Conservation (phyloP, 2,329 filamentous ascomycete genomes). For the Apiospora saccharicola region DNA sequence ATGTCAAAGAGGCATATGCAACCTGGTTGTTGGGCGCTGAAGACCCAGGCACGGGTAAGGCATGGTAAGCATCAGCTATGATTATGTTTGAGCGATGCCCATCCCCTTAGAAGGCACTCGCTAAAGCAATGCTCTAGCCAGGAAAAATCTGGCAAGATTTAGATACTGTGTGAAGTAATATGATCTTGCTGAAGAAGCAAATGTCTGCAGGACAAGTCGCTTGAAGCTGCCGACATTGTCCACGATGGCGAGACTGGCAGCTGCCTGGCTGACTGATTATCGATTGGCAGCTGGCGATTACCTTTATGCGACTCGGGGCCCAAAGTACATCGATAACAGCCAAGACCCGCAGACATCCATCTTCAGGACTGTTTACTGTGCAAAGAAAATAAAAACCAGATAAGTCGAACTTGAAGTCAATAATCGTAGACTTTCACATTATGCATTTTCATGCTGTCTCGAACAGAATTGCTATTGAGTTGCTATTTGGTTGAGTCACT, state of each 20-base stretch:
- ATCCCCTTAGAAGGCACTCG: not conserved
- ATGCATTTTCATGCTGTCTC: not conserved
- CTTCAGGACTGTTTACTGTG: not conserved
- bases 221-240: not conserved
- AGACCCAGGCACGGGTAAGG: not conserved
- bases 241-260: not conserved
- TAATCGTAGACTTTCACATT: not conserved
- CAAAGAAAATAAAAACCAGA: not conserved
- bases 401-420: not conserved
- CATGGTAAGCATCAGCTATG: not conserved
- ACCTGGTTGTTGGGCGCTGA: slow-evolving; percentile 10
- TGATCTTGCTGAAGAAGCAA: slow-evolving; percentile 2
- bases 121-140: not conserved
- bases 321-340: not conserved
- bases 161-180: not conserved
- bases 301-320: not conserved
- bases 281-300: not conserved
- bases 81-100: not conserved
- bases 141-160: not conserved
- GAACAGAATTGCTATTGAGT: not conserved
- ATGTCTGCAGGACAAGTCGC: not conserved
- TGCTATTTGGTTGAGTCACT: not conserved
- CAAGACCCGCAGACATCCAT: not conserved
- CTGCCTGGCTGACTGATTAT: not conserved
- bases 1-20: not conserved